Conservation (phyloP, 257 asterid genomes). For the Marsdenia floribunda region DNA sequence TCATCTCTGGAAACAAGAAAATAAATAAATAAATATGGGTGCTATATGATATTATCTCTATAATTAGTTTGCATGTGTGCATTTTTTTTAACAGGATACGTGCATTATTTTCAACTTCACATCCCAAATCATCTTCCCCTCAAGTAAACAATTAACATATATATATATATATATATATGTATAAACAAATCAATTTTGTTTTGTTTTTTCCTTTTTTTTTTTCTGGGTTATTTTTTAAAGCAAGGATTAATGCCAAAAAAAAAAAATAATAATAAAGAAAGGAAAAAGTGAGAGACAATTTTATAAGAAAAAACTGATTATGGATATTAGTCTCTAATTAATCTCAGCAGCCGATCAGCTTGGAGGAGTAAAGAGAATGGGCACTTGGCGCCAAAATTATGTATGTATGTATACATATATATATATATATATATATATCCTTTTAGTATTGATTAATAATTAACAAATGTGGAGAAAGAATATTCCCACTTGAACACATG, state of each 20-base stretch:
- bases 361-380: neutral
- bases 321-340: neutral
- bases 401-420: no score
- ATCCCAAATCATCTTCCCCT: neutral
- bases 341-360: neutral
- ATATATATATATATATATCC: no score
- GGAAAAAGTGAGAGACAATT: no score
- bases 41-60: neutral
- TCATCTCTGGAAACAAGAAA: neutral
- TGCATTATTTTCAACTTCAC: constrained; percentile 4
- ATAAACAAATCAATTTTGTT: no score
- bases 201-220: no score
- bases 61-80: neutral
- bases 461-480: neutral
- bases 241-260: no score
- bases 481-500: constrained; percentile 11
- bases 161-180: no score
- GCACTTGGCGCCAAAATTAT: neutral
- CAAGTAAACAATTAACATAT: neutral
- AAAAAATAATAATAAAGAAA: no score
- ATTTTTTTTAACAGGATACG: neutral
- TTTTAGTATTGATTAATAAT: no score
- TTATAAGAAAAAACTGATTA: neutral
- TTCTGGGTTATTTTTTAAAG: no score
- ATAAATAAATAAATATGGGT: neutral